Conservation (phyloP, 2,329 filamentous ascomycete genomes). For the Ramularia collo-cygni region DNA sequence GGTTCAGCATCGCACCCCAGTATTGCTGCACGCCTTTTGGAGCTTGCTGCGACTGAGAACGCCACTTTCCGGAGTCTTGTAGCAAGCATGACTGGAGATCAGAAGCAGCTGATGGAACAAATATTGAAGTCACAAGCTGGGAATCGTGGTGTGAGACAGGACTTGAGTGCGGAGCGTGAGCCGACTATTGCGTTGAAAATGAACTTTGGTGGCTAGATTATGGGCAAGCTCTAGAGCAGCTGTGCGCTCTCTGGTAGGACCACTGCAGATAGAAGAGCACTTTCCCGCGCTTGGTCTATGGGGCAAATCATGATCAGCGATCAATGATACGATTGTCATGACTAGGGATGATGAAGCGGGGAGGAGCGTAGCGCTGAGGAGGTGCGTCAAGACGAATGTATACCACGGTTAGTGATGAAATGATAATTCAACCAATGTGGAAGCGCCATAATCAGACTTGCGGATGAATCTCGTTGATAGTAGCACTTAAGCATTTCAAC, state of each 20-base stretch:
- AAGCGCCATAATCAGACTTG: slow-evolving; percentile 55
- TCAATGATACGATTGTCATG: slow-evolving; percentile 53
- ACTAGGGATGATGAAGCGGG: slow-evolving; percentile 49
- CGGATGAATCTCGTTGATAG: slow-evolving; percentile 54
- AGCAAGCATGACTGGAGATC: slow-evolving; percentile 59
- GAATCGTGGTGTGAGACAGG: slow-evolving; percentile 40
- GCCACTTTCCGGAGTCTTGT: slow-evolving; percentile 68
- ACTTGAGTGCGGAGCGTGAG: slow-evolving; percentile 40
- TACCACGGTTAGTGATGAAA: background rate
- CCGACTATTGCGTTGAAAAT: slow-evolving; percentile 93
- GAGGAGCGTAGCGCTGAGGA: slow-evolving; percentile 62
- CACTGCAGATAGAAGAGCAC: slow-evolving; percentile 61
- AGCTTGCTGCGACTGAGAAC: slow-evolving; percentile 72
- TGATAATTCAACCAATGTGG: slow-evolving; percentile 20
- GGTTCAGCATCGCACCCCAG: slow-evolving; percentile 51
- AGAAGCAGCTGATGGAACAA: slow-evolving; percentile 68
- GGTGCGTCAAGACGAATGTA: slow-evolving; percentile 52
- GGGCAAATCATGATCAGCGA: slow-evolving; percentile 55
- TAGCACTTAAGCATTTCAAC: too few relatives aligned
- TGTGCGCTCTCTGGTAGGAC: slow-evolving; percentile 61
- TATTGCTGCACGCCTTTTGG: slow-evolving; percentile 68
- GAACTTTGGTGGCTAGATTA: slow-evolving; percentile 54
- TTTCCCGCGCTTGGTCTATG: slow-evolving; percentile 66
- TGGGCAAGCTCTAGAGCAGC: slow-evolving; percentile 54
- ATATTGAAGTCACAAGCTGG: slow-evolving; percentile 43